A percentile compares a stretch with the other conserved stretches of the same genome.
Evolutionary conservation across 352 stramenopile genomes (phyloP).

Genomic region (Phytophthora chlamydospora): DNA sequence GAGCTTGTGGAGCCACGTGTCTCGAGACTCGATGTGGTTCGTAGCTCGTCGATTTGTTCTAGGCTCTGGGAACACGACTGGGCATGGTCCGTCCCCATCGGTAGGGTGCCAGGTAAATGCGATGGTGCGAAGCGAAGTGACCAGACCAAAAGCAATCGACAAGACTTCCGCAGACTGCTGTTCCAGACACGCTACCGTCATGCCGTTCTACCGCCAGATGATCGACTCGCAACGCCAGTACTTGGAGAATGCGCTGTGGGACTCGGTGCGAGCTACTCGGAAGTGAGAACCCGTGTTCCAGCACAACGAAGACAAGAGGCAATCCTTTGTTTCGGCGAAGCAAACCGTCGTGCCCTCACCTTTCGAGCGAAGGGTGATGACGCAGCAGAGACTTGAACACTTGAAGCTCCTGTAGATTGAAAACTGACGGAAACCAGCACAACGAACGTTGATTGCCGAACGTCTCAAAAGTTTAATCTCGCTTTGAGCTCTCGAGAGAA

Average conservation of each 20-base stretch:
- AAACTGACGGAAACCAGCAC: too few species aligned
- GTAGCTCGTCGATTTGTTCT: not conserved
- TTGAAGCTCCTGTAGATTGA: too few species aligned
- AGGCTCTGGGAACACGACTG: not conserved
- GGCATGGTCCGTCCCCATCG: too few species aligned
- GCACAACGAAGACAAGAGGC: too few species aligned
- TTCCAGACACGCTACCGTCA: not conserved
- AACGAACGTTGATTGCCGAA: too few species aligned
- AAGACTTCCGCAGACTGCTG: not conserved
- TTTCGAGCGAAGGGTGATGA: too few species aligned
- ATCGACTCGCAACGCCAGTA: slow-evolving; percentile 2
- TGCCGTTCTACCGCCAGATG: slow-evolving; percentile 1
- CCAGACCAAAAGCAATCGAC: not conserved
- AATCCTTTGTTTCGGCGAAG: too few species aligned
- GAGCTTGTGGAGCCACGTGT: not conserved
- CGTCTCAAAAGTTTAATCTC: too few species aligned
- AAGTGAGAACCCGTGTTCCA: not conserved
- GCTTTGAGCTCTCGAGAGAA: too few species aligned
- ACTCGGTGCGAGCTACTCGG: not conserved
- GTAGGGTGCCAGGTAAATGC: not conserved
- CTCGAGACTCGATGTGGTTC: slow-evolving; percentile 3
- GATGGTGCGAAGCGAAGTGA: slow-evolving; percentile 2
- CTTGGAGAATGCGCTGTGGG: slow-evolving; percentile 4
- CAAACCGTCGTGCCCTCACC: too few species aligned
- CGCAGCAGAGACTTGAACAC: too few species aligned